Evolutionary conservation across 2,329 filamentous ascomycete genomes (phyloP).

Genomic region (Bimuria novae-zelandiae): DNA sequence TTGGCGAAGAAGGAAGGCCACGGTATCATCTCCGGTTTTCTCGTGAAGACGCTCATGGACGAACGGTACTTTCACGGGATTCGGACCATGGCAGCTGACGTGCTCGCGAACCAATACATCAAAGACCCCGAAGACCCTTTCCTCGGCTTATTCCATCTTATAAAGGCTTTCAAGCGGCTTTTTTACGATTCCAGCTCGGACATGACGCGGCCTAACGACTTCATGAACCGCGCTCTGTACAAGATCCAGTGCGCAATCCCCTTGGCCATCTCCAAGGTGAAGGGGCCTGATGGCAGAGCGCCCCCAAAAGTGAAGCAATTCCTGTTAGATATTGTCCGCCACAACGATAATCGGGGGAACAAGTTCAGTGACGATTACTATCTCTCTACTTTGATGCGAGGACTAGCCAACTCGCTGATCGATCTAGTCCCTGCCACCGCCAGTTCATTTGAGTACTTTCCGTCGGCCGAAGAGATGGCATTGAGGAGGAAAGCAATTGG

Average conservation of each 20-base stretch:
- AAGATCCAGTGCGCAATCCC: constrained; percentile 83
- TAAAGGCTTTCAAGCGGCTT: constrained; percentile 83
- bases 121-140: constrained; percentile 59
- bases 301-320: constrained; percentile 80
- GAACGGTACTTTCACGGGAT: constrained; percentile 92
- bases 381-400: constrained; percentile 75
- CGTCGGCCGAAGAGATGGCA: constrained; percentile 57
- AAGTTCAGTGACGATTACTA: constrained; percentile 88
- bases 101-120: constrained; percentile 71
- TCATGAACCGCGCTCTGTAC: constrained; percentile 83
- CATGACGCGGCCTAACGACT: constrained; percentile 88
- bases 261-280: constrained; percentile 76
- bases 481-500: constrained; percentile 62
- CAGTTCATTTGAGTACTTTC: constrained; percentile 47
- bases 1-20: constrained; percentile 70
- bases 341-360: constrained; percentile 94
- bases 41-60: constrained; percentile 89
- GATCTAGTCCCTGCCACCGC: constrained; percentile 29
- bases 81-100: constrained; percentile 79
- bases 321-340: constrained; percentile 84
- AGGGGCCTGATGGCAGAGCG: constrained; percentile 75
- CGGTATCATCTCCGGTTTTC: constrained; percentile 83
- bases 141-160: constrained; percentile 81
- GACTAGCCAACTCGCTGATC: constrained; percentile 60
- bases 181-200: constrained; percentile 80